Percentiles rank a stretch among this genome's conserved stretches.
phyloP scores from a whole-genome alignment of 2,329 filamentous ascomycete species.

The Allantophomopsis lycopodina region DNA sequence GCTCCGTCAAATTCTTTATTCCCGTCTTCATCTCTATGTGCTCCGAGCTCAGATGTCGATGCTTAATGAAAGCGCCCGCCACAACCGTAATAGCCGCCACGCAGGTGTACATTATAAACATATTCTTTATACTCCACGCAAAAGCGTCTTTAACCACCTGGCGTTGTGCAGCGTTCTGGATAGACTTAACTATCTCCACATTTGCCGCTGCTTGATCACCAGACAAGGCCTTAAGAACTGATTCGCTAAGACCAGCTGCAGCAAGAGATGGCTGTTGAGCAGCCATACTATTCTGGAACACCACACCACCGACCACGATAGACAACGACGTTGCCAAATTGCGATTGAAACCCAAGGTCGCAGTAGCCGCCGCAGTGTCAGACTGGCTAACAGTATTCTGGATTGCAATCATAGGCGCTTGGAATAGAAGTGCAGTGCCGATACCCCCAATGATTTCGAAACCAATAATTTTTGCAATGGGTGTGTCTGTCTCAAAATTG shows the following conservation, averaged over 20 bases:
- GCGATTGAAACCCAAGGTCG: conserved; percentile 49
- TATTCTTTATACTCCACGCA: conserved; percentile 9
- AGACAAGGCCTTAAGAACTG: conserved; percentile 20
- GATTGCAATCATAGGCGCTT: conserved; percentile 50
- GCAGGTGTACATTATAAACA: conserved; percentile 12
- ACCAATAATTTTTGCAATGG: conserved; percentile 37
- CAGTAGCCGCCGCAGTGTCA: conserved; percentile 51
- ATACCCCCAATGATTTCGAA: conserved; percentile 47
- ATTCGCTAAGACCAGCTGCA: conserved; percentile 3
- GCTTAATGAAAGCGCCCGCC: conserved; percentile 27
- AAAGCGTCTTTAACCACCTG: conserved; percentile 7
- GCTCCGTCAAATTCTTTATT: too few species aligned
- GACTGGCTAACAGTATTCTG: conserved; percentile 44
- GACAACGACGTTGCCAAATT: conserved; percentile 56
- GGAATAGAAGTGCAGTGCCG: conserved; percentile 53
- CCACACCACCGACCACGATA: conserved; percentile 62
- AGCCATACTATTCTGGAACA: conserved; percentile 66
- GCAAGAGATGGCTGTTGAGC: conserved; percentile 8
- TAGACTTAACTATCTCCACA: conserved; percentile 21
- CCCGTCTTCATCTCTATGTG: conserved; percentile 39
- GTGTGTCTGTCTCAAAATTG: conserved; percentile 38
- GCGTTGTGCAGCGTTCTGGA: conserved; percentile 12
- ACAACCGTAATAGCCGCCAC: conserved; percentile 16
- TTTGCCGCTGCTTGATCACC: conserved; percentile 11
- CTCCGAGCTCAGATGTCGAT: conserved; percentile 26